Evolutionary conservation across 2,329 filamentous ascomycete genomes (phyloP), one percentile per base, ranked within the genome.

Genomic region (Clonostachys chloroleuca): DNA sequence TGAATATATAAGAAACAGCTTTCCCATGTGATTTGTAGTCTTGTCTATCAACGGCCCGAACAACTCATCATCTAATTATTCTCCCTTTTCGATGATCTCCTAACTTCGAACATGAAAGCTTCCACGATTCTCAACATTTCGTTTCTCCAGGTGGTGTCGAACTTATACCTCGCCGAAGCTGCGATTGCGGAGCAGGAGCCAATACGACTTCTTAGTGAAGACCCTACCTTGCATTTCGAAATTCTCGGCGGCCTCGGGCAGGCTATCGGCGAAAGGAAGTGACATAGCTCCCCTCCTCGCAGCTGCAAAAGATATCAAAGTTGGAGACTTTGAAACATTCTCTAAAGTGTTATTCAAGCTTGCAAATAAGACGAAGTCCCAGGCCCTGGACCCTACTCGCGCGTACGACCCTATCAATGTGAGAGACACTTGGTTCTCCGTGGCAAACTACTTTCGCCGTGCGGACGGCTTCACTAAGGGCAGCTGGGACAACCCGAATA

Each of bases 381-480:
- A 44, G 33, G 48, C 50, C 13, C 16, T 45, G 40, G 50, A 50
- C 35, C 18, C 49, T 8, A 34, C 46, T 17, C 39, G 42, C 35
- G 45, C 48, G 13, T 50, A 45, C 40, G 48, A 52, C 33, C 42
- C 46, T 7, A n/a, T 51, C 12, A 50, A 50, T 24, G 50, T 52
- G n/a, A 37, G 45, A 16, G 48, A 52, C 6, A 34, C 50, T 20
- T 52, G 47, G 43, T 71, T 72, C 54, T 57, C 57, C 10, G 62
- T 64, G 2, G 49, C 68, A 4, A 58, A 53, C 5, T 72, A 72
- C 55, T 72, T 61, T 52, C 61, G 68, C n/a, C 40, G 49, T 2
- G 63, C 69, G 7, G 62, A 64, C 45, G 67, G 67, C 54, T 71
- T 60, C 53, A 54, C 68, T 18, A 59, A 64, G 47, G 57, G 54